Percentiles rank a stretch among this genome's conserved stretches.
Conservation (phyloP, 2,329 filamentous ascomycete genomes). For the Pseudodiploospora longispora region DNA sequence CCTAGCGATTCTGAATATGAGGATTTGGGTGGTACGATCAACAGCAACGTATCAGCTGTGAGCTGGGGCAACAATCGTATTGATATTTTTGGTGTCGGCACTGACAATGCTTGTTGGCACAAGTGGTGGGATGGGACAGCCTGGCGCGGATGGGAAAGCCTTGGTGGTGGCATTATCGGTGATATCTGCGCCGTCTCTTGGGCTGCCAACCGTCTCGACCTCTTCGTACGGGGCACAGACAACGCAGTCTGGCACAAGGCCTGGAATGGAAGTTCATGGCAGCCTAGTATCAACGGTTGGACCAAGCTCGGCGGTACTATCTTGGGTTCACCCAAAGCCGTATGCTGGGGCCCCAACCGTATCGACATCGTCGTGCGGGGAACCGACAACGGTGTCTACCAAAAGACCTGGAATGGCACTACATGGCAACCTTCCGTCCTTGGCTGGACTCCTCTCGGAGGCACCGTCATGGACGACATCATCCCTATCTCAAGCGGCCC, state of each 20-base stretch:
- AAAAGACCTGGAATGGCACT: slow-evolving; percentile 7
- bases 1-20: slow-evolving; percentile 10
- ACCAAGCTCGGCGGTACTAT: slow-evolving; percentile 17
- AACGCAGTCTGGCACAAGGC: slow-evolving; percentile 20
- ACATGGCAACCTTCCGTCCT: slow-evolving; percentile 3
- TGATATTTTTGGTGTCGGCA: slow-evolving; percentile 16
- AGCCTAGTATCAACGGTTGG: slow-evolving; percentile 11
- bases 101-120: slow-evolving; percentile 16
- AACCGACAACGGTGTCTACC: slow-evolving; percentile 3
- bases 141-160: slow-evolving; percentile 15
- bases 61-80: slow-evolving; percentile 17
- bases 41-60: slow-evolving; percentile 13
- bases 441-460: slow-evolving; percentile 2
- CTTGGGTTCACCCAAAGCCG: slow-evolving; percentile 15
- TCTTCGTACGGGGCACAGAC: slow-evolving; percentile 21
- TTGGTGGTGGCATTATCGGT: slow-evolving; percentile 20
- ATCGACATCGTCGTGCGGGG: slow-evolving; percentile 15
- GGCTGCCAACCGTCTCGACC: slow-evolving; percentile 17
- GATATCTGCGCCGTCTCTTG: slow-evolving; percentile 18
- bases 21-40: slow-evolving; percentile 10
- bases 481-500: slow-evolving; percentile 15
- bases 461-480: slow-evolving; percentile 15
- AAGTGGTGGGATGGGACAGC: slow-evolving; percentile 11
- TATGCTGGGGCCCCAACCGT: slow-evolving; percentile 15
- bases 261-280: slow-evolving; percentile 18